Conservation (phyloP, 179 eudicot species). For the Amaranthus tricolor region DNA sequence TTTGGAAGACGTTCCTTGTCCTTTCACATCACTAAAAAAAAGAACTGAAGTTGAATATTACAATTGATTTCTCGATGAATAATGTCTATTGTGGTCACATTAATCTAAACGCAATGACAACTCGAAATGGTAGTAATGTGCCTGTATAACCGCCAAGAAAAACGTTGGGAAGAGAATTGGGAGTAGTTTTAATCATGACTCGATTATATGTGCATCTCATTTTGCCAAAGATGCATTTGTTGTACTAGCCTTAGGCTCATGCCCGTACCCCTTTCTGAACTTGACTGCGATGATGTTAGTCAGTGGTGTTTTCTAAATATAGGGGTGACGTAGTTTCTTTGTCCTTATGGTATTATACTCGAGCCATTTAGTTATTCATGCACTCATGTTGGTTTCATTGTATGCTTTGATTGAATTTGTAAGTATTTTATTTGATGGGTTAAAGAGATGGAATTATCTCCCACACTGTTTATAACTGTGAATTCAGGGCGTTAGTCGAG, state of each 20-base stretch:
- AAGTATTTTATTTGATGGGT: not conserved
- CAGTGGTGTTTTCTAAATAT: not conserved
- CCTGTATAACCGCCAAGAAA: too few species aligned
- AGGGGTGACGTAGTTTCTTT: too few species aligned
- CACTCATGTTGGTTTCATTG: not conserved
- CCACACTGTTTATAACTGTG: not conserved
- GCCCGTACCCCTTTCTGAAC: too few species aligned
- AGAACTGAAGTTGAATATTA: not conserved
- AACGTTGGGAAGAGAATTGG: too few species aligned
- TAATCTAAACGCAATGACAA: too few species aligned
- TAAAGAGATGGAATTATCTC: not conserved
- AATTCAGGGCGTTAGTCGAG: conserved; percentile 78
- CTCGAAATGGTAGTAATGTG: too few species aligned
- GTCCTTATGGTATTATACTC: too few species aligned
- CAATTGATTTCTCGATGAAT: not conserved
- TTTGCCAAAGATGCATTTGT: too few species aligned
- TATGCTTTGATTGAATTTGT: not conserved
- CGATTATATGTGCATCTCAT: too few species aligned
- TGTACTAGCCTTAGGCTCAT: too few species aligned
- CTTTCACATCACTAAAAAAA: not conserved
- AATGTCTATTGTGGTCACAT: too few species aligned
- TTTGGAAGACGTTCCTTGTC: not conserved
- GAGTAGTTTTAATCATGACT: too few species aligned
- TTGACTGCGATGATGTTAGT: not conserved
- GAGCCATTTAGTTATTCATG: not conserved